These are phyloP conservation scores for Penicillium lagena DNA, from an alignment of 495 filamentous ascomycete species.

Conservation along the genomic window DNA sequence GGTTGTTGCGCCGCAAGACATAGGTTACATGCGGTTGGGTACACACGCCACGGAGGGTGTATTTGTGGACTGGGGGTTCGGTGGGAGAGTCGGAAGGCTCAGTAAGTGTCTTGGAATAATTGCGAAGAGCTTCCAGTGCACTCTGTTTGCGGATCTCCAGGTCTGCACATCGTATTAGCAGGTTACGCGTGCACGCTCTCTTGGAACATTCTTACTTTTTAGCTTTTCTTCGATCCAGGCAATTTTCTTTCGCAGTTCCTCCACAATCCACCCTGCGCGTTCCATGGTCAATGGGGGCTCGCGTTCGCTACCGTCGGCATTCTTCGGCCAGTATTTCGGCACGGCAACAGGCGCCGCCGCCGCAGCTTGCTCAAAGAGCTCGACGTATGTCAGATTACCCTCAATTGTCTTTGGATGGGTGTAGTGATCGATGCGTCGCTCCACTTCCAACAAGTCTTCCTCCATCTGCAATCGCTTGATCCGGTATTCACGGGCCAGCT, in stretches of 20 bases:
- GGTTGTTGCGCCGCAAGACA: slow-evolving; percentile 25
- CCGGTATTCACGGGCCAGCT: slow-evolving; percentile 46
- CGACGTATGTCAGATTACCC: slow-evolving; percentile 19
- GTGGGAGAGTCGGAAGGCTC: slow-evolving; percentile 42
- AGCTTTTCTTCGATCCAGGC: slow-evolving; percentile 45
- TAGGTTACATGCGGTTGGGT: slow-evolving; percentile 47
- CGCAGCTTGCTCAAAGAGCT: slow-evolving; percentile 33
- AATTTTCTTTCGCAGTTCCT: slow-evolving; percentile 31
- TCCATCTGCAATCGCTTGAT: slow-evolving; percentile 28
- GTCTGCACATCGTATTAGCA: slow-evolving; percentile 26
- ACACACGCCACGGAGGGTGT: slow-evolving; percentile 47
- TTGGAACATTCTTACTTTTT: slow-evolving; percentile 24
- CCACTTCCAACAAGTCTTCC: slow-evolving; percentile 35
- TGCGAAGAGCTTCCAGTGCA: slow-evolving; percentile 36
- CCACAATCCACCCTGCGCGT: slow-evolving; percentile 20
- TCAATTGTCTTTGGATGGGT: slow-evolving; percentile 13
- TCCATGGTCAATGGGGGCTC: too few relatives aligned
- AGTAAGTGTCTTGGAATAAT: slow-evolving; percentile 47
- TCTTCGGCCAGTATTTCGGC: slow-evolving; percentile 5
- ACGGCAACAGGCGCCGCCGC: slow-evolving; percentile 17
- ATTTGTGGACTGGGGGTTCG: slow-evolving; percentile 38
- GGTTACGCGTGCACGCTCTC: background rate
- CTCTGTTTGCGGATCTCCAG: slow-evolving; percentile 47
- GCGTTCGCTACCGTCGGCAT: slow-evolving; percentile 10
- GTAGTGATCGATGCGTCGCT: slow-evolving; percentile 28